A percentile compares a stretch with the other conserved stretches of the same genome.
Evolutionary conservation across 495 filamentous ascomycete species (phyloP).

Genomic region (Xylaria flabelliformis): DNA sequence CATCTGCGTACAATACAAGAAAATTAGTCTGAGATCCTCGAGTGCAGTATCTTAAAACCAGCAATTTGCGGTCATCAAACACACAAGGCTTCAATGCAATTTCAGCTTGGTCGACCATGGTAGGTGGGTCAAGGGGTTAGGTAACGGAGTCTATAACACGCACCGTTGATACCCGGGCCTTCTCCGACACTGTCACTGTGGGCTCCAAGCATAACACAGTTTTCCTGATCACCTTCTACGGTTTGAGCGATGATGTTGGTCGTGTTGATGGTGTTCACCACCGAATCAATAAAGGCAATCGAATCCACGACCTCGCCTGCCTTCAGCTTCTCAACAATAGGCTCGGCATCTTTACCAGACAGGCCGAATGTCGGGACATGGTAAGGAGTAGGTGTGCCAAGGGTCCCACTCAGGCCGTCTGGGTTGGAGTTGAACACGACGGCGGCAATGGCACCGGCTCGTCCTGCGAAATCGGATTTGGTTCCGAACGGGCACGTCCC

Average conservation of each 20-base stretch:
- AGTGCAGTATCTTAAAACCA: neutral
- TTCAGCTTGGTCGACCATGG: neutral
- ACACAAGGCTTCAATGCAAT: neutral
- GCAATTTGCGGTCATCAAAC: neutral
- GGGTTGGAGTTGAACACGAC: slow-evolving; percentile 65
- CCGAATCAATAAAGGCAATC: slow-evolving; percentile 63
- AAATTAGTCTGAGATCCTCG: slow-evolving; percentile 29
- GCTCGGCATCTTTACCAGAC: slow-evolving; percentile 56
- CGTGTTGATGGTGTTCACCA: slow-evolving; percentile 51
- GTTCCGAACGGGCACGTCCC: slow-evolving; percentile 65
- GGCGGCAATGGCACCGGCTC: slow-evolving; percentile 65
- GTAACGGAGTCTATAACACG: neutral
- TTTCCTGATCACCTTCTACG: slow-evolving; percentile 58
- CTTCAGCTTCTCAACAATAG: slow-evolving; percentile 54
- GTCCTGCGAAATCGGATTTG: slow-evolving; percentile 63
- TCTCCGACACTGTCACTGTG: slow-evolving; percentile 62
- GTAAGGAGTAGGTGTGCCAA: slow-evolving; percentile 57
- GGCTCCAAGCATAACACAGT: slow-evolving; percentile 63
- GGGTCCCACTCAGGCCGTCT: slow-evolving; percentile 56
- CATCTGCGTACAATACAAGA: slow-evolving; percentile 40
- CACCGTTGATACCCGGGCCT: slow-evolving; percentile 48
- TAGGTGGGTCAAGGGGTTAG: neutral
- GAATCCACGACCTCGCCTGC: slow-evolving; percentile 54
- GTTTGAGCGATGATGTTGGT: slow-evolving; percentile 64
- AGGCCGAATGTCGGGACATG: slow-evolving; percentile 66